Evolutionary conservation across 345 rosid species (phyloP).

Genomic region (Acer campestre): DNA sequence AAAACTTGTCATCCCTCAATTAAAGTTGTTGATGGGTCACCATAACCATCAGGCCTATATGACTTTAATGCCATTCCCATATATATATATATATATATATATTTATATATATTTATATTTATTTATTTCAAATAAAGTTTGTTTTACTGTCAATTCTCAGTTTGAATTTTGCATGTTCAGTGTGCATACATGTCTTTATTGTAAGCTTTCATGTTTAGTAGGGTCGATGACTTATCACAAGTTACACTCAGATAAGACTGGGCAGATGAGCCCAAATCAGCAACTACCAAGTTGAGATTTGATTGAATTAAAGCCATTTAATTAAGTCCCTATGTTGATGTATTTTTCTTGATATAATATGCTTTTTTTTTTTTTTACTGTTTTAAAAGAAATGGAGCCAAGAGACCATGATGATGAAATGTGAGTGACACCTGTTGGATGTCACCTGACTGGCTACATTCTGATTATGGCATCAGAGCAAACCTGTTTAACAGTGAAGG

Average conservation of each 20-base stretch:
- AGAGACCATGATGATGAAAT: not conserved
- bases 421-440: not conserved
- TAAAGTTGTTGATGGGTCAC: conserved; percentile 25
- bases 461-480: conserved; percentile 6
- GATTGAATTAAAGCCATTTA: not conserved
- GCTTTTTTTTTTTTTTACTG: not conserved
- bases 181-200: conserved; percentile 15
- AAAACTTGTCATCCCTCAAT: conserved; percentile 4
- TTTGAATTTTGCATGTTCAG: conserved; percentile 10
- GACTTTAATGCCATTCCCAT: conserved; percentile 7
- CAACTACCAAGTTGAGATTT: not conserved
- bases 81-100: too few relatives aligned
- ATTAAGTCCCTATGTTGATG: too few relatives aligned
- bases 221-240: conserved; percentile 8
- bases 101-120: too few relatives aligned
- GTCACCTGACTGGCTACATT: conserved; percentile 24
- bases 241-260: not conserved
- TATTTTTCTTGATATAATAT: too few relatives aligned
- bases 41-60: conserved; percentile 1
- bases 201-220: conserved; percentile 16
- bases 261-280: not conserved
- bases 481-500: conserved; percentile 10
- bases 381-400: not conserved
- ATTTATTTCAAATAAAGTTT: not conserved
- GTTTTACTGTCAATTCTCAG: conserved; percentile 17